Percentiles rank a stretch among this genome's conserved stretches.
phyloP scores from a whole-genome alignment of 192 early-diverging fungal species.

The Cladochytrium replicatum region DNA sequence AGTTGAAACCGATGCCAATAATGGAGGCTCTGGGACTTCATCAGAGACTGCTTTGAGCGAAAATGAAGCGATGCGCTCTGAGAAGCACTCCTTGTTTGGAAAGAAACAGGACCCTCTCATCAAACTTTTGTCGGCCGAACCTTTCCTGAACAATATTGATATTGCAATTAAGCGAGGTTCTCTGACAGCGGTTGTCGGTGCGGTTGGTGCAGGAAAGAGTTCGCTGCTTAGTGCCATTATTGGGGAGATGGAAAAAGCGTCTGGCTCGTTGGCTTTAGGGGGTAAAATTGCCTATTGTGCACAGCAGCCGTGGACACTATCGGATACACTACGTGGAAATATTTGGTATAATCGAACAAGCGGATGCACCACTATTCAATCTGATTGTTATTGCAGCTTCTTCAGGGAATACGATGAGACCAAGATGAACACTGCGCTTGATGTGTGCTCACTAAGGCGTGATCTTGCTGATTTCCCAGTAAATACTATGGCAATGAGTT shows the following conservation, averaged over 20 bases:
- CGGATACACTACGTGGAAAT: constrained; percentile 19
- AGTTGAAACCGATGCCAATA: too few relatives aligned
- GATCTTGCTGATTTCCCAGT: not conserved
- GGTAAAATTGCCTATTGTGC: constrained; percentile 12
- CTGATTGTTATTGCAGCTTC: too few relatives aligned
- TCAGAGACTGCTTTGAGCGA: too few relatives aligned
- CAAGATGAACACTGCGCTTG: too few relatives aligned
- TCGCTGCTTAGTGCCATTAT: constrained; percentile 64
- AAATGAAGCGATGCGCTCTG: too few relatives aligned
- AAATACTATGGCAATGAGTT: not conserved
- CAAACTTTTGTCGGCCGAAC: too few relatives aligned
- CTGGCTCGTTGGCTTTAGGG: constrained; percentile 25
- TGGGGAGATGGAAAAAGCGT: constrained; percentile 56
- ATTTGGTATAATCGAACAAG: constrained; percentile 25
- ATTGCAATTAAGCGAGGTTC: constrained; percentile 26
- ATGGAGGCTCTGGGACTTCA: too few relatives aligned
- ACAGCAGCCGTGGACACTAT: constrained; percentile 18
- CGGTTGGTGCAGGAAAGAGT: constrained; percentile 69
- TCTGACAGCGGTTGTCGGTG: constrained; percentile 63
- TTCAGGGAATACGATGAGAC: too few relatives aligned
- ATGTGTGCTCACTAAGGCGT: too few relatives aligned
- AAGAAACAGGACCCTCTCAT: too few relatives aligned
- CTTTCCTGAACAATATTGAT: constrained; percentile 18
- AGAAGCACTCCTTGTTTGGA: too few relatives aligned
- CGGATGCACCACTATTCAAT: too few relatives aligned